Conservation (phyloP, 768 basidiomycete species). For the Paxillus involutus region DNA sequence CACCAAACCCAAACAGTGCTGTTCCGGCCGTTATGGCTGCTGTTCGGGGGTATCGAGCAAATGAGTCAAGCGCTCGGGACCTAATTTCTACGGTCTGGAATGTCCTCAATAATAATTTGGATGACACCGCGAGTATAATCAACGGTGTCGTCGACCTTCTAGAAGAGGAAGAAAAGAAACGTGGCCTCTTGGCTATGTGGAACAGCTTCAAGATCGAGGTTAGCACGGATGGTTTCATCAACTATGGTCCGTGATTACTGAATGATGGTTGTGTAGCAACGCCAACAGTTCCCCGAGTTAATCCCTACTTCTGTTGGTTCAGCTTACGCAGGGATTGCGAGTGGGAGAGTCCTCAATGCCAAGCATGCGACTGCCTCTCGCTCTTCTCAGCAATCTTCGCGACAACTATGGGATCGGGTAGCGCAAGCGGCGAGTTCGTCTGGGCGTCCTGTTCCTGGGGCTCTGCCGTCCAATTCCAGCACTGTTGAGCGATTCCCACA, state of each 20-base stretch:
- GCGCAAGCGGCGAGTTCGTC: constrained; percentile 69
- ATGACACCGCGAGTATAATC: constrained; percentile 73
- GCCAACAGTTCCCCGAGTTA: constrained; percentile 82
- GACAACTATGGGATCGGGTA: constrained; percentile 84
- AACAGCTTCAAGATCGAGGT: constrained; percentile 86
- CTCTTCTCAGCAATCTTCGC: constrained; percentile 54
- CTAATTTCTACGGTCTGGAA: constrained; percentile 89
- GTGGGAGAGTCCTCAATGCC: constrained; percentile 81
- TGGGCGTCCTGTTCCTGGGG: constrained; percentile 22
- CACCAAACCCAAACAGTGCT: constrained; percentile 57
- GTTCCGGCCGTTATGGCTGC: constrained; percentile 68
- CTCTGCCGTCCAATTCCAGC: constrained; percentile 22
- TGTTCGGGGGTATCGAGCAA: constrained; percentile 71
- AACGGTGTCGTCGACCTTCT: constrained; percentile 74
- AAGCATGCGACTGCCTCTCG: constrained; percentile 70
- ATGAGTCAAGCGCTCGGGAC: constrained; percentile 80
- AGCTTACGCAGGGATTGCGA: constrained; percentile 77
- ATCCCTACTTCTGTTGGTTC: constrained; percentile 55
- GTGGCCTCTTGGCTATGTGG: constrained; percentile 73
- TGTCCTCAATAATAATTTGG: constrained; percentile 62
- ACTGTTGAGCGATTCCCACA: constrained; percentile 31
- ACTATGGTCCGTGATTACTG: not conserved
- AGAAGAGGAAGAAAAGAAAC: constrained; percentile 83
- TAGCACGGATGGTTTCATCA: constrained; percentile 41
- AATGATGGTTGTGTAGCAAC: constrained; percentile 53